Percentiles rank a stretch among this genome's conserved stretches.
These are phyloP conservation scores for Aristolochia contorta DNA, from an alignment of 164 flowering plant species.

Conservation along the genomic window DNA sequence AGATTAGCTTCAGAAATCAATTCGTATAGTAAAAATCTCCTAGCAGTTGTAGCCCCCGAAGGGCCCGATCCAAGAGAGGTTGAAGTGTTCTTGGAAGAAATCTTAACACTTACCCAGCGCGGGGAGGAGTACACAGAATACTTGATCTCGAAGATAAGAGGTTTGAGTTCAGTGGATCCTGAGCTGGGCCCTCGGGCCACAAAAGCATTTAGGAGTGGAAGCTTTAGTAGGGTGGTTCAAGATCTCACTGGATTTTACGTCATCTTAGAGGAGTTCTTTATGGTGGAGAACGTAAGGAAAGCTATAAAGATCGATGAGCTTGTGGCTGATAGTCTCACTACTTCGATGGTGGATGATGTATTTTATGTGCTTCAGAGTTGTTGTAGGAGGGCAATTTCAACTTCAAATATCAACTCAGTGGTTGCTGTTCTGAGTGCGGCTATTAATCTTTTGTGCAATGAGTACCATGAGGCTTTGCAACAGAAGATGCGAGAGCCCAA, in stretches of 20 bases:
- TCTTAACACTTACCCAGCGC: conserved; percentile 56
- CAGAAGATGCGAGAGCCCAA: conserved; percentile 80
- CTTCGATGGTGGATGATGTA: conserved; percentile 97
- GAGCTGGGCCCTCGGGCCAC: conserved; percentile 78
- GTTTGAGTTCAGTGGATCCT: conserved; percentile 65
- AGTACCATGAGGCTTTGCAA: conserved; percentile 85
- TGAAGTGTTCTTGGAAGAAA: conserved; percentile 80
- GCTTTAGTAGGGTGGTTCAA: conserved; percentile 64
- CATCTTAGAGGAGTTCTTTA: conserved; percentile 79
- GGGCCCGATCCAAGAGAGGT: conserved; percentile 94
- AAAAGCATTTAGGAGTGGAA: conserved; percentile 76
- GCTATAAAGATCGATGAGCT: conserved; percentile 87
- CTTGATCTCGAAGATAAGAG: conserved; percentile 81
- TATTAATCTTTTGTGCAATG: conserved; percentile 65
- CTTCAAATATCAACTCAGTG: conserved; percentile 81
- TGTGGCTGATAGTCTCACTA: conserved; percentile 78
- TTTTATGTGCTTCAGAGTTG: conserved; percentile 93
- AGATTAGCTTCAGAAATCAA: conserved; percentile 67
- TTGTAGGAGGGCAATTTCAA: conserved; percentile 79
- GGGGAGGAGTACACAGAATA: conserved; percentile 87
- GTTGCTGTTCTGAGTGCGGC: conserved; percentile 70
- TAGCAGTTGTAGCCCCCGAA: conserved; percentile 53
- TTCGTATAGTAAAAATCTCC: conserved; percentile 58
- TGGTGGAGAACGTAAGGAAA: conserved; percentile 96
- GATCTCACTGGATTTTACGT: conserved; percentile 89